Conservation (phyloP, 441 rosid genomes). For the Hura crepitans region DNA sequence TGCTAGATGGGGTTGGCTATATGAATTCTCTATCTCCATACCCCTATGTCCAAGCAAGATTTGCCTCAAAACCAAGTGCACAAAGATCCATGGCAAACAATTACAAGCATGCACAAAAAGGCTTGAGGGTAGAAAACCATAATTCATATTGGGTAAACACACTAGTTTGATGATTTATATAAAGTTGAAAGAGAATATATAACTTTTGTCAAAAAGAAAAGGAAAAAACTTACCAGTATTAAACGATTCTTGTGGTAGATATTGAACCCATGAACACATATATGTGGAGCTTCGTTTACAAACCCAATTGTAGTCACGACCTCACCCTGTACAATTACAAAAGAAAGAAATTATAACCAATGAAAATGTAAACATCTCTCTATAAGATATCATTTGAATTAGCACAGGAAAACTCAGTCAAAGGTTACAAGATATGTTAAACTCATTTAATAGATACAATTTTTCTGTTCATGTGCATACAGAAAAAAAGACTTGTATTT, state of each 20-base stretch:
- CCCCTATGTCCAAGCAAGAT: no score
- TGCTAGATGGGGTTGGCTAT: no score
- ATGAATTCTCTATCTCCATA: no score
- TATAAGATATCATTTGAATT: not conserved
- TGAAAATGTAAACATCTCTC: not conserved
- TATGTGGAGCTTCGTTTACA: slow-evolving; percentile 81
- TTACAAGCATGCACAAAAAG: no score
- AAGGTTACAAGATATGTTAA: not conserved
- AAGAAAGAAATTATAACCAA: slow-evolving; percentile 13
- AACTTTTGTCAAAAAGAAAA: slow-evolving; percentile 1
- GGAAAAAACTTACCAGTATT: slow-evolving; percentile 56
- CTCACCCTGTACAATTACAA: slow-evolving; percentile 49
- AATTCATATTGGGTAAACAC: not conserved
- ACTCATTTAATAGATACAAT: not conserved
- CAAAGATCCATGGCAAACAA: no score
- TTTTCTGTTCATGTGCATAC: not conserved
- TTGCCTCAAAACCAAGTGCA: no score
- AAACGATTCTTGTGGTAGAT: slow-evolving; percentile 92
- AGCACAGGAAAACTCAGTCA: not conserved
- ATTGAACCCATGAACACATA: slow-evolving; percentile 72
- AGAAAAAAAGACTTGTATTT: not conserved
- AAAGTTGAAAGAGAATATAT: not conserved
- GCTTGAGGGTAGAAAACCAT: not conserved
- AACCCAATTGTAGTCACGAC: slow-evolving; percentile 89
- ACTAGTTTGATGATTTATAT: not conserved